A percentile compares a stretch with the other conserved stretches of the same genome.
These are phyloP conservation scores for Turnera subulata DNA, from an alignment of 345 rosid species.

Conservation along the genomic window DNA sequence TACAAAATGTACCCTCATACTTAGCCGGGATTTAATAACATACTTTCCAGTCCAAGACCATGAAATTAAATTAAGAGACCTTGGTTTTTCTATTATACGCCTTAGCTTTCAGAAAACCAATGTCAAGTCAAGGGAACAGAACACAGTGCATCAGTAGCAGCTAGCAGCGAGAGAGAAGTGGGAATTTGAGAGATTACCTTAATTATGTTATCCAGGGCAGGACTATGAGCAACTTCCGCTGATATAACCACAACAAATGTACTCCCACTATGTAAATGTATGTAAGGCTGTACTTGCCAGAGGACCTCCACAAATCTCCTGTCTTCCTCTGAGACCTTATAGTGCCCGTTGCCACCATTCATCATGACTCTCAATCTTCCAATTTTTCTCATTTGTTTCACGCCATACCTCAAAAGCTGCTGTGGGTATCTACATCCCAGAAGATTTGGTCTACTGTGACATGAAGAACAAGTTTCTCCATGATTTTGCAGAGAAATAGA, in stretches of 20 bases:
- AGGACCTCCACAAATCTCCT: slow-evolving; percentile 21
- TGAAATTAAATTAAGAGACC: not conserved
- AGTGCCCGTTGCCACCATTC: not conserved
- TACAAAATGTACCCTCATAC: not conserved
- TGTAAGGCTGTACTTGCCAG: slow-evolving; percentile 35
- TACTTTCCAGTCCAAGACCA: not conserved
- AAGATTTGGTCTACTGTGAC: not conserved
- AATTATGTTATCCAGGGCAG: slow-evolving; percentile 21
- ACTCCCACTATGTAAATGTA: slow-evolving; percentile 28
- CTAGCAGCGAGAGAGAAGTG: not conserved
- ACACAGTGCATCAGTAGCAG: not conserved
- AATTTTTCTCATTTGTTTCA: not conserved
- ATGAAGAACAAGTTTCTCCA: not conserved
- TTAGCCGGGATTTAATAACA: not conserved
- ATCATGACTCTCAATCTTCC: not conserved
- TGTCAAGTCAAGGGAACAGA: too few relatives aligned
- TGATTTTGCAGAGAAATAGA: slow-evolving; percentile 7
- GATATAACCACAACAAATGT: slow-evolving; percentile 37
- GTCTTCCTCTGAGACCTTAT: slow-evolving; percentile 12
- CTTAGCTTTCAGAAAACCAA: too few relatives aligned
- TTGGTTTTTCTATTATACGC: not conserved
- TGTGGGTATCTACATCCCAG: not conserved
- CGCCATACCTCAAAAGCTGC: not conserved
- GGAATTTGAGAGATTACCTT: slow-evolving; percentile 30
- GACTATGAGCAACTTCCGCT: slow-evolving; percentile 18